These are phyloP conservation scores for Pleurotus giganteus DNA, from an alignment of 768 basidiomycete species.

Conservation along the genomic window DNA sequence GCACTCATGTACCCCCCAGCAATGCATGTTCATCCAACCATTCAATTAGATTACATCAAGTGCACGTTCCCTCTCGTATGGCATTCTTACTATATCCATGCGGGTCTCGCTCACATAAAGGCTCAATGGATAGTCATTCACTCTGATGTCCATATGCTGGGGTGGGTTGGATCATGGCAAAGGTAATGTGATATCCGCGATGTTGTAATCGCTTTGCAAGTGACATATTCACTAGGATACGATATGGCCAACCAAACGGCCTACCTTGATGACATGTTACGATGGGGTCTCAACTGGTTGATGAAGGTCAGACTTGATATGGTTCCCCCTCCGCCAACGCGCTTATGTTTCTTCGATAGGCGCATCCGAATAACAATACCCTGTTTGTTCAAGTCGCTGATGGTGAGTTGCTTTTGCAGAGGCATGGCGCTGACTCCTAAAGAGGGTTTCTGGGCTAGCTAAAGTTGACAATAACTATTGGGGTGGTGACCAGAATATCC, in stretches of 20 bases:
- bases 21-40: background rate
- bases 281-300: constrained; percentile 92
- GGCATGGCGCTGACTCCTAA: constrained; percentile 6
- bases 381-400: constrained; percentile 78
- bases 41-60: constrained; percentile 74
- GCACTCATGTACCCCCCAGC: constrained; percentile 11
- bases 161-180: constrained; percentile 81
- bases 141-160: constrained; percentile 88
- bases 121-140: constrained; percentile 68
- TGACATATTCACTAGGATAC: constrained; percentile 50
- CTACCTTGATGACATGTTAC: constrained; percentile 88
- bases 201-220: background rate
- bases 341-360: constrained; percentile 40
- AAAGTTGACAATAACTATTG: constrained; percentile 77
- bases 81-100: background rate
- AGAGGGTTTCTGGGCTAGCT: constrained; percentile 29
- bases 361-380: constrained; percentile 70
- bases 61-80: constrained; percentile 80
- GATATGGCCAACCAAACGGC: constrained; percentile 83
- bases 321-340: background rate
- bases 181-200: constrained; percentile 39
- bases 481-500: constrained; percentile 84
- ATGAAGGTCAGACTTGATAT: constrained; percentile 59
- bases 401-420: constrained; percentile 33
- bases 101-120: constrained; percentile 6